Evolutionary conservation across 306 rosid species (phyloP).

Genomic region (Gastrolobium bilobum): DNA sequence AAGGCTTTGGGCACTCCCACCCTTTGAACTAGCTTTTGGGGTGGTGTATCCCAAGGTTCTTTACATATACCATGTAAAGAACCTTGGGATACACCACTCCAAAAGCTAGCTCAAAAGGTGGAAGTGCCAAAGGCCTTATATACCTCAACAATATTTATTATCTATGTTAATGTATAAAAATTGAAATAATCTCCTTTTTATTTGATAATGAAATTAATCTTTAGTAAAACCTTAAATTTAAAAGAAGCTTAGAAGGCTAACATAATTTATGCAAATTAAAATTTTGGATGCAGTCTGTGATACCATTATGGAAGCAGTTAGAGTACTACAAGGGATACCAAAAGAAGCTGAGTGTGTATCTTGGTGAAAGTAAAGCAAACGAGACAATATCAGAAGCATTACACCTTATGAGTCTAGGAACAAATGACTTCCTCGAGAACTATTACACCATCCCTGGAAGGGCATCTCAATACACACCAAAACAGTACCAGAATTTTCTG

Average conservation of each 20-base stretch:
- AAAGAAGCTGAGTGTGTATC: slow-evolving; percentile 61
- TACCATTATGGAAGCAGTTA: slow-evolving; percentile 85
- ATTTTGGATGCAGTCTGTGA: slow-evolving; percentile 74
- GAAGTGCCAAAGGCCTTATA: no score
- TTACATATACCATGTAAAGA: no score
- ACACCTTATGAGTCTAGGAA: slow-evolving; percentile 79
- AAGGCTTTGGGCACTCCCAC: no score
- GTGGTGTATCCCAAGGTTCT: no score
- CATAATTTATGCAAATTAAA: not conserved
- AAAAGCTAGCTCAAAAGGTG: no score
- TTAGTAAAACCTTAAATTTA: not conserved
- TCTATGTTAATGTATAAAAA: not conserved
- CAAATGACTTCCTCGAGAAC: slow-evolving; percentile 91
- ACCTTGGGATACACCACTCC: no score
- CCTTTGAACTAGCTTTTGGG: no score
- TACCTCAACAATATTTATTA: no score
- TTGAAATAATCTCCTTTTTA: not conserved
- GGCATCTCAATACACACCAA: slow-evolving; percentile 59
- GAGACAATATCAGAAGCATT: slow-evolving; percentile 64
- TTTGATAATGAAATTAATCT: not conserved
- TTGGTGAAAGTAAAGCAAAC: slow-evolving; percentile 63
- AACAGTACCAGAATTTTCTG: slow-evolving; percentile 67
- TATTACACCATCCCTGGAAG: slow-evolving; percentile 73
- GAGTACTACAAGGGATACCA: slow-evolving; percentile 80
- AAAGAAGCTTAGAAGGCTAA: slow-evolving; percentile 4